phyloP scores from a whole-genome alignment of 2,329 filamentous ascomycete species.

The Trichoderma sp. region DNA sequence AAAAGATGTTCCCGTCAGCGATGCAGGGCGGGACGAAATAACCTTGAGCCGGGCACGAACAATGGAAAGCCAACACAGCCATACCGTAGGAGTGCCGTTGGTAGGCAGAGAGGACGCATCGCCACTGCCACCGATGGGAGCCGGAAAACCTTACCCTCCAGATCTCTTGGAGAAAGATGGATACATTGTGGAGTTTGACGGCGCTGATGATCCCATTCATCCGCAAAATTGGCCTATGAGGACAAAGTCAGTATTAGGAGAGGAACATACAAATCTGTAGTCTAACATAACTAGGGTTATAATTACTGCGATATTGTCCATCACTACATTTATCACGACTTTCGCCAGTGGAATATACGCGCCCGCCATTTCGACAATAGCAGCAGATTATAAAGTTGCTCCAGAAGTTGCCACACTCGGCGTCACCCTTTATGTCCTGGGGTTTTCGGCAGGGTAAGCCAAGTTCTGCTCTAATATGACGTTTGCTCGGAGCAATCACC shows the following conservation, averaged over 20 bases:
- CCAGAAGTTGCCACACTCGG: neutral
- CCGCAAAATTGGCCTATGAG: neutral
- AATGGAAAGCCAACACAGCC: neutral
- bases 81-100: neutral
- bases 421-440: neutral
- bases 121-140: neutral
- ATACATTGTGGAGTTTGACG: neutral
- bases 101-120: neutral
- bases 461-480: neutral
- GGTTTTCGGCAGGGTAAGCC: neutral
- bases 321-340: neutral
- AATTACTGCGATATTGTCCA: neutral
- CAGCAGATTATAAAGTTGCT: neutral
- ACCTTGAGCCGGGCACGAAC: neutral
- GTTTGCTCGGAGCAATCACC: neutral
- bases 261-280: neutral
- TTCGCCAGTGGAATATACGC: constrained; percentile 2
- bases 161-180: neutral
- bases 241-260: neutral
- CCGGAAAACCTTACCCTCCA: neutral
- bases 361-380: neutral
- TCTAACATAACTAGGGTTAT: neutral
- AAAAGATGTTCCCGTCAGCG: neutral
- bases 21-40: neutral
- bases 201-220: neutral